phyloP scores from a whole-genome alignment of 495 filamentous ascomycete genomes.

The Annulohypoxylon nitens region DNA sequence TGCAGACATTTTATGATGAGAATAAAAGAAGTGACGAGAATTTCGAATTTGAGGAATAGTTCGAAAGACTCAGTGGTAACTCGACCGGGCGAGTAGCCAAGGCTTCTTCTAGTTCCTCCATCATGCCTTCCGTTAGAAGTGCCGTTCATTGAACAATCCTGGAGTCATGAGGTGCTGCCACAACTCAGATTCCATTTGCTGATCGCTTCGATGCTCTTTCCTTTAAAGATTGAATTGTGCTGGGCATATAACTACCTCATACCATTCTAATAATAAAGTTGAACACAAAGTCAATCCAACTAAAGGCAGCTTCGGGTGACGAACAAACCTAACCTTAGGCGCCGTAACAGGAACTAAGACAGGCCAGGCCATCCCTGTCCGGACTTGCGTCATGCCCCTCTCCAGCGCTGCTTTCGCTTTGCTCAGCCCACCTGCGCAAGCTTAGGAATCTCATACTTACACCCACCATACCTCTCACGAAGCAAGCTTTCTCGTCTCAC shows the following conservation, averaged over 20 bases:
- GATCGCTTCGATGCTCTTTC: slow-evolving; percentile 6
- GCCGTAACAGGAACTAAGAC: slow-evolving; percentile 27
- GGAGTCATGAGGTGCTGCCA: background rate
- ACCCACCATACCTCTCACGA: background rate
- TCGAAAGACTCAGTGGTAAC: background rate
- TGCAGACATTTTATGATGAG: background rate
- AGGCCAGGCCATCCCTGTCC: slow-evolving; percentile 38
- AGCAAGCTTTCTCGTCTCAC: slow-evolving; percentile 10
- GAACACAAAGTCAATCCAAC: slow-evolving; percentile 2
- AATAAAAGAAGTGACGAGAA: background rate
- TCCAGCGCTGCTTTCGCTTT: slow-evolving; percentile 13
- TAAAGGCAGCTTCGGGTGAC: slow-evolving; percentile 25
- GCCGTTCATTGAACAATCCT: background rate
- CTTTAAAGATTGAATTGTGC: background rate
- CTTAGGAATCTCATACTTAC: slow-evolving; percentile 4
- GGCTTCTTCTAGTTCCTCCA: background rate
- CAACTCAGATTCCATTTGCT: background rate
- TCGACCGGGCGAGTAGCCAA: background rate
- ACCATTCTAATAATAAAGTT: slow-evolving; percentile 24
- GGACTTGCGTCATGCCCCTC: slow-evolving; percentile 51
- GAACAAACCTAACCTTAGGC: slow-evolving; percentile 25
- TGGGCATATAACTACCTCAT: background rate
- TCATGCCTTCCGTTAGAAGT: slow-evolving; percentile 13
- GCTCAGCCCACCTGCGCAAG: slow-evolving; percentile 35
- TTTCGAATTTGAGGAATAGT: background rate